Conservation (phyloP, 495 filamentous ascomycete species). For the Penicillium paxilli region DNA sequence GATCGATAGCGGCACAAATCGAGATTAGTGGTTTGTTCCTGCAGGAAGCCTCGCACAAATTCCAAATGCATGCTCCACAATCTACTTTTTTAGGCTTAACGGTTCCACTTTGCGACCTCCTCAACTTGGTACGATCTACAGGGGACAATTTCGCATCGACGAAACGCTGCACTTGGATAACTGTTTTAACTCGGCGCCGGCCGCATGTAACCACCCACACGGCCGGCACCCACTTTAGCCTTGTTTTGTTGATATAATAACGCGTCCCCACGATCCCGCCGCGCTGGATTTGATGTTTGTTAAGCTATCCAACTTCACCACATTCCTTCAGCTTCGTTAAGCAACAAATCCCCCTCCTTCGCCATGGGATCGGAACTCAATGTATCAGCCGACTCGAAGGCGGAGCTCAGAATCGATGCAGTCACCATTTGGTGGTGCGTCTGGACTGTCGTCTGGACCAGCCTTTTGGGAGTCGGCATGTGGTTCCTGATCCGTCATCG, state of each 20-base stretch:
- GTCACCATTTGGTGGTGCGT: constrained; percentile 37
- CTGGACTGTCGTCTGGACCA: constrained; percentile 52
- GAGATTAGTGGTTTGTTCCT: constrained; percentile 1
- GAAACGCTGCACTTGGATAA: background rate
- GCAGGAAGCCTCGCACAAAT: background rate
- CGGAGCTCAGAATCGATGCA: constrained; percentile 19
- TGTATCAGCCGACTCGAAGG: constrained; percentile 29
- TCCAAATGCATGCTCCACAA: background rate
- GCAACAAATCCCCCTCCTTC: constrained; percentile 1
- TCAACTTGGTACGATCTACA: constrained; percentile 1
- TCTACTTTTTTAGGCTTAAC: background rate
- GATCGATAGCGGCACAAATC: background rate
- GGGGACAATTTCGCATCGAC: constrained; percentile 1
- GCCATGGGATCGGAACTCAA: constrained; percentile 41
- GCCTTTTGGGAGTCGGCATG: constrained; percentile 51
- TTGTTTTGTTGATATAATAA: background rate
- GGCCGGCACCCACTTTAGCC: background rate
- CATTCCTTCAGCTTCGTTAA: constrained; percentile 26
- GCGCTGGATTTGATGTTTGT: constrained; percentile 1
- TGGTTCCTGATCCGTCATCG: constrained; percentile 56
- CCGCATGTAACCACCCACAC: background rate
- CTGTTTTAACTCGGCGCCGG: background rate
- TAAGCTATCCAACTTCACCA: constrained; percentile 31
- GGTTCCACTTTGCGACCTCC: background rate
- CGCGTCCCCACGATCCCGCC: constrained; percentile 1